These are phyloP conservation scores for Fusarium nurragi DNA, from an alignment of 2,329 filamentous ascomycete genomes.

Conservation along the genomic window DNA sequence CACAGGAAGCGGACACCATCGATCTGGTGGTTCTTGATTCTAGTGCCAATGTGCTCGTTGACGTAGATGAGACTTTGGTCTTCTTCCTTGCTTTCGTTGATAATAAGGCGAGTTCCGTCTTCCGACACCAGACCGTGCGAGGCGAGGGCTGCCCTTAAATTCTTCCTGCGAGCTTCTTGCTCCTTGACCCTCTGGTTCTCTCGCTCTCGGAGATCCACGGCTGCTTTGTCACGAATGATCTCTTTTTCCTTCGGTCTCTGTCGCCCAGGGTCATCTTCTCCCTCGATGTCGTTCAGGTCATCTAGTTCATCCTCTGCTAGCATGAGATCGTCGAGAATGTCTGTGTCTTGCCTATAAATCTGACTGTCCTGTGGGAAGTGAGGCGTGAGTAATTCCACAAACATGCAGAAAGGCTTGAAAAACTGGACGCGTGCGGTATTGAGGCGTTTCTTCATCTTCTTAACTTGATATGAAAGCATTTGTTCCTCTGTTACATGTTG, in stretches of 20 bases:
- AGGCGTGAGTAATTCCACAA: slow-evolving; percentile 41
- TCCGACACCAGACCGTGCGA: slow-evolving; percentile 54
- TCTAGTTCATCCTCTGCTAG: slow-evolving; percentile 7
- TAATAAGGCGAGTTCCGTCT: slow-evolving; percentile 63
- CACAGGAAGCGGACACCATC: slow-evolving; percentile 87
- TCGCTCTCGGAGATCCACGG: slow-evolving; percentile 63
- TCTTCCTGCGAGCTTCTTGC: slow-evolving; percentile 62
- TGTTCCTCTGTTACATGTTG: slow-evolving; percentile 37
- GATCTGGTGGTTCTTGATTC: slow-evolving; percentile 83
- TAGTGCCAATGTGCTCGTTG: slow-evolving; percentile 67
- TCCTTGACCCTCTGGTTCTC: slow-evolving; percentile 63
- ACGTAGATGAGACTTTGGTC: slow-evolving; percentile 71
- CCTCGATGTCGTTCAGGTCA: slow-evolving; percentile 18
- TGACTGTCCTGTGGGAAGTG: slow-evolving; percentile 48
- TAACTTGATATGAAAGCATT: slow-evolving; percentile 26
- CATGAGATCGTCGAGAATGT: slow-evolving; percentile 31
- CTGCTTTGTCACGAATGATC: slow-evolving; percentile 50
- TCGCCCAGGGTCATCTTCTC: slow-evolving; percentile 30
- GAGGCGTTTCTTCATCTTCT: slow-evolving; percentile 34
- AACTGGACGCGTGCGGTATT: slow-evolving; percentile 7
- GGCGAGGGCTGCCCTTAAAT: slow-evolving; percentile 58
- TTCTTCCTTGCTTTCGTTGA: slow-evolving; percentile 73
- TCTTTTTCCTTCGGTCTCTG: slow-evolving; percentile 48
- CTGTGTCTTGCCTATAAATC: slow-evolving; percentile 44
- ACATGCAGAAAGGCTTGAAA: slow-evolving; percentile 41